Base-by-base conservation (phyloP, 2,329 filamentous ascomycete species). In the Aspergillus ochraceoroseus region DNA sequence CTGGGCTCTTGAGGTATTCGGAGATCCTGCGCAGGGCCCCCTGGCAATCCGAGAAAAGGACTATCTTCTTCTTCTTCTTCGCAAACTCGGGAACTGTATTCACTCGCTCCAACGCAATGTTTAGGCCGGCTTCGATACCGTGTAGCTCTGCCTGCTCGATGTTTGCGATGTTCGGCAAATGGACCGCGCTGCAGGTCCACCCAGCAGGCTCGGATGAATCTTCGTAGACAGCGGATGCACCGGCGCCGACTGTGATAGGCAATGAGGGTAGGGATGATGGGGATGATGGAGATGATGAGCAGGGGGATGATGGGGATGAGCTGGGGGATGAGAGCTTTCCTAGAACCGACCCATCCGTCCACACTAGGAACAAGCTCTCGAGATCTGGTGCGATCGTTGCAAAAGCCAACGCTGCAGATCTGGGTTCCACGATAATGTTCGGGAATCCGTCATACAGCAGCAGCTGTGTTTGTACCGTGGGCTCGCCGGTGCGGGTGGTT, bases 211-310 rank as follows among this genome's bases (percentile, higher is more conserved):
- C 2, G 3, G 22, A 18, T n/a, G 12, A 3, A 8, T 38, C 28
- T n/a, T 38, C 22, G n/a, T 32, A 32, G 8, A 38, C 36, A 6
- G 27, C 20, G 4, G 36, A 26, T 27, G 36, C 36, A 25, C 28
- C 19, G 3, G n/a, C 9, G 11, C 18, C 14, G 13, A 14, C 12
- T 11, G 5, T 18, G 12, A 3, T 7, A 13, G 28, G 11, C 1
- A 14, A 17, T 4, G 14, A 17, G 3, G 14, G 17, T 4, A 9
- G 13, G 14, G 28, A 9, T 17, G 14, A 17, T 28, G 26, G 26
- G n/a, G 26, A 28, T n/a, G n/a, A n/a, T n/a, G n/a, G n/a, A n/a
- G n/a, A n/a, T n/a, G n/a, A n/a, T n/a, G n/a, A n/a, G n/a, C n/a
- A n/a, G n/a, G n/a, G n/a, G n/a, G n/a, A n/a, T n/a, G n/a, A n/a